phyloP scores from a whole-genome alignment of 2,329 filamentous ascomycete species.

The Paecilomyces dactylethromorphus region DNA sequence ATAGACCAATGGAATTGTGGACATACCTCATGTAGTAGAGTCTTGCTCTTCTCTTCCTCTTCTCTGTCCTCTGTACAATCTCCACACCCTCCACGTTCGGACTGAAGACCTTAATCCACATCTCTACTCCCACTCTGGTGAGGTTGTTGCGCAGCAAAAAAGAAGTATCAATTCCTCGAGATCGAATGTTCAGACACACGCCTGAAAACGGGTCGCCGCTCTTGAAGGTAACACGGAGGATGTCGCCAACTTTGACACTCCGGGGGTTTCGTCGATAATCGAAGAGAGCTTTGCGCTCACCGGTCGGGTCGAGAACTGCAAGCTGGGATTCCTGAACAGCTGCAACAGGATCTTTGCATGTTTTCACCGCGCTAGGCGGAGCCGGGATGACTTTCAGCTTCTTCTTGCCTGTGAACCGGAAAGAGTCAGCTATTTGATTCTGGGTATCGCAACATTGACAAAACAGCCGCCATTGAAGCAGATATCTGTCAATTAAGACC shows the following conservation, averaged over 20 bases:
- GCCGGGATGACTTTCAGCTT: conserved; percentile 50
- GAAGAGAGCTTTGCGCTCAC: conserved; percentile 76
- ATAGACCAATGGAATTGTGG: neutral
- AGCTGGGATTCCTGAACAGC: conserved; percentile 64
- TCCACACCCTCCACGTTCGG: conserved; percentile 87
- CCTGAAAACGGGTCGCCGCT: conserved; percentile 86
- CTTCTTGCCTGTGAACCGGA: conserved; percentile 31
- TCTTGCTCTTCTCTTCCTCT: conserved; percentile 78
- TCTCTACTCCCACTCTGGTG: conserved; percentile 82
- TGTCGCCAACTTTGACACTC: conserved; percentile 76
- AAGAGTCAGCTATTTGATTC: conserved; percentile 2
- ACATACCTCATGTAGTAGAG: conserved; percentile 78
- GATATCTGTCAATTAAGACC: neutral
- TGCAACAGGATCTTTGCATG: conserved; percentile 57
- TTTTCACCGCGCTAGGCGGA: conserved; percentile 25
- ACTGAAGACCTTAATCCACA: conserved; percentile 95
- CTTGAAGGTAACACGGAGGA: conserved; percentile 80
- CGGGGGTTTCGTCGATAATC: conserved; percentile 65
- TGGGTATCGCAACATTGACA: neutral
- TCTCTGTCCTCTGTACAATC: conserved; percentile 78
- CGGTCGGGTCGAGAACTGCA: conserved; percentile 71
- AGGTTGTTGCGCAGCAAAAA: conserved; percentile 81
- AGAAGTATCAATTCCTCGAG: conserved; percentile 81
- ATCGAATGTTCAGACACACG: conserved; percentile 78
- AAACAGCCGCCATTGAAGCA: neutral